Percentiles rank a stretch among this genome's conserved stretches.
phyloP scores from a whole-genome alignment of 2,329 filamentous ascomycete genomes.

The Aspergillus neoniger region DNA sequence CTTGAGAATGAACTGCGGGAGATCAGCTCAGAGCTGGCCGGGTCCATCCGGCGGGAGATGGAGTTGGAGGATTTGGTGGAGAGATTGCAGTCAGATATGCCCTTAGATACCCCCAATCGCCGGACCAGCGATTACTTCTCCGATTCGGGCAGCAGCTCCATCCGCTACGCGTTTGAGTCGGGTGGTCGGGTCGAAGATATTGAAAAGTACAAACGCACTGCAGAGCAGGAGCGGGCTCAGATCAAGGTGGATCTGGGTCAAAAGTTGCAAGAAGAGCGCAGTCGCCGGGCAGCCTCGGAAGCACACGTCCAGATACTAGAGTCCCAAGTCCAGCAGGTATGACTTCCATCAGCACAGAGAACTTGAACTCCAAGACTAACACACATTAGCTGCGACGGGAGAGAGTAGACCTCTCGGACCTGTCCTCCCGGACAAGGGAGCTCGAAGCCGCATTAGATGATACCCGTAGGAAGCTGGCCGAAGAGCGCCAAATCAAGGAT shows the following conservation, averaged over 20 bases:
- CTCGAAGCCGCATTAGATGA: conserved; percentile 81
- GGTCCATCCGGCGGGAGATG: conserved; percentile 92
- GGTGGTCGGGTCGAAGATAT: conserved; percentile 65
- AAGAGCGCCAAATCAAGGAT: conserved; percentile 84
- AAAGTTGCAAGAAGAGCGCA: conserved; percentile 84
- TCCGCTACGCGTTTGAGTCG: conserved; percentile 70
- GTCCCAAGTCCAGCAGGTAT: conserved; percentile 69
- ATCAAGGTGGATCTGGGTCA: conserved; percentile 80
- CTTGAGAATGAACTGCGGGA: conserved; percentile 93
- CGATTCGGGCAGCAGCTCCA: conserved; percentile 86
- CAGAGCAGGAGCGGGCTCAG: conserved; percentile 88
- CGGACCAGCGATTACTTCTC: conserved; percentile 98
- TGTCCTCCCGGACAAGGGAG: conserved; percentile 67
- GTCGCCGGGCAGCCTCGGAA: conserved; percentile 73
- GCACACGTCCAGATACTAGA: conserved; percentile 81
- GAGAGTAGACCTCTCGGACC: conserved; percentile 53
- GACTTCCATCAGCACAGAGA: conserved; percentile 23
- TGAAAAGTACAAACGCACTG: conserved; percentile 76
- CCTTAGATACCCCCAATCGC: conserved; percentile 58
- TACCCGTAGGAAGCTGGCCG: conserved; percentile 74
- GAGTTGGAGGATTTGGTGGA: conserved; percentile 95
- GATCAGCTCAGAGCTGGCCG: conserved; percentile 88
- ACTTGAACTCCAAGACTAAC: conserved; percentile 12
- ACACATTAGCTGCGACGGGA: conserved; percentile 47
- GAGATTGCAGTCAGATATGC: conserved; percentile 74